Evolutionary conservation across 73 alveolate genomes (phyloP), one percentile per base, ranked within the genome.

Genomic region (Stentor roeselii): DNA sequence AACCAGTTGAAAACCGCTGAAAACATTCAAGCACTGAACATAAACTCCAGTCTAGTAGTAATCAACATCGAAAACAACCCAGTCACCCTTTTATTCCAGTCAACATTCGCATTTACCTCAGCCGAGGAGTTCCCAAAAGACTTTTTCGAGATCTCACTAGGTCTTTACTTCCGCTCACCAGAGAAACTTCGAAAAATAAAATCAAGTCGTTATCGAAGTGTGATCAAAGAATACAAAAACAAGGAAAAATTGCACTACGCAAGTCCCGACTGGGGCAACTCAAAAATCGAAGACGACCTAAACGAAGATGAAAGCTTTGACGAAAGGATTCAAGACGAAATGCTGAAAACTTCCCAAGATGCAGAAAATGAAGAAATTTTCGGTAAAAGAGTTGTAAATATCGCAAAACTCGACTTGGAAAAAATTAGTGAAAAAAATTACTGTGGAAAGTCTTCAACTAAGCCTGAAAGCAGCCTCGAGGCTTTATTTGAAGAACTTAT

Each of bases 221-320:
- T 67, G 21, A 67, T 67, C n/a, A 67, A 67, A 2, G 21, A 67
- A 1, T 32, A 67, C 34, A 67, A 67, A 34, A 32, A 67, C n/a
- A n/a, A 32, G 27, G 80, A 67, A 67, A 67, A 32, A 30, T 27
- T n/a, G 6, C 67, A 50, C 6, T 11, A 11, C 67, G 67, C 67
- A 67, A 67, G 80, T 40, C 80, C 80, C 14, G 80, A 67, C 80
- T 67, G 80, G 37, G 80, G 80, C 21, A 27, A 34, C 2, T 67
- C 80, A 30, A 67, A 32, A 67, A 50, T 50, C 21, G 67, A 50
- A 50, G 67, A 50, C 21, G 21, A 21, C 21, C 67, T 50, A 11
- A 6, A 50, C 6, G 21, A 21, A 11, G 67, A 50, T 11, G 67
- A 50, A 50, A 50, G 6, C 67, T 50, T 50, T 50, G 21, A 6